These are phyloP conservation scores for Mycena venus DNA, from an alignment of 768 basidiomycete genomes.

Conservation along the genomic window DNA sequence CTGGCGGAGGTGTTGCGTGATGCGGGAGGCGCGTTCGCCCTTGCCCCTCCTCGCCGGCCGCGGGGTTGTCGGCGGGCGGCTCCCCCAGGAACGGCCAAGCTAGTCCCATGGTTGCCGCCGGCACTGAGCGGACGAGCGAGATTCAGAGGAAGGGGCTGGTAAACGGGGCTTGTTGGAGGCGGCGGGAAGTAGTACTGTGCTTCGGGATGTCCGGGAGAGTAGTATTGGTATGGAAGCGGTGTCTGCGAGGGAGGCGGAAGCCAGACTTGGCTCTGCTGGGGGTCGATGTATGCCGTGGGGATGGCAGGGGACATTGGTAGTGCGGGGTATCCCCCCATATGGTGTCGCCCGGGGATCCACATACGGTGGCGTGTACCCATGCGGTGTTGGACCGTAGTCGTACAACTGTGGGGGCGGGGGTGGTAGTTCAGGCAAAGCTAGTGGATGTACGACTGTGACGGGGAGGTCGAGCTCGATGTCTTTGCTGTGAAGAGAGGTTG, in stretches of 20 bases:
- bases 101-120: constrained; percentile 32
- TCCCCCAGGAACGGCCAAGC: constrained; percentile 33
- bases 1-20: constrained; percentile 69
- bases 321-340: constrained; percentile 39
- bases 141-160: constrained; percentile 33
- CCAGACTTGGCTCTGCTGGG: constrained; percentile 62
- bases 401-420: constrained; percentile 42
- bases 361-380: constrained; percentile 33
- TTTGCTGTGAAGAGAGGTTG: constrained; percentile 62
- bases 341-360: constrained; percentile 42
- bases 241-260: constrained; percentile 55
- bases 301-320: constrained; percentile 53
- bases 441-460: constrained; percentile 73
- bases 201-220: constrained; percentile 43
- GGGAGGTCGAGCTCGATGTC: constrained; percentile 77
- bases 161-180: constrained; percentile 35
- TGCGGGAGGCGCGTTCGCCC: constrained; percentile 70
- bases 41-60: constrained; percentile 67
- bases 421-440: constrained; percentile 61
- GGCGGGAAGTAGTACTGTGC: constrained; percentile 52
- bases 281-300: constrained; percentile 54
- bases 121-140: constrained; percentile 44
- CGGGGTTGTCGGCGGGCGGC: constrained; percentile 40
- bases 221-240: constrained; percentile 47
- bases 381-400: constrained; percentile 26